Evolutionary conservation across 2,329 filamentous ascomycete species (phyloP), one percentile per base, ranked within the genome.

Genomic region (Alternaria gansuensis): DNA sequence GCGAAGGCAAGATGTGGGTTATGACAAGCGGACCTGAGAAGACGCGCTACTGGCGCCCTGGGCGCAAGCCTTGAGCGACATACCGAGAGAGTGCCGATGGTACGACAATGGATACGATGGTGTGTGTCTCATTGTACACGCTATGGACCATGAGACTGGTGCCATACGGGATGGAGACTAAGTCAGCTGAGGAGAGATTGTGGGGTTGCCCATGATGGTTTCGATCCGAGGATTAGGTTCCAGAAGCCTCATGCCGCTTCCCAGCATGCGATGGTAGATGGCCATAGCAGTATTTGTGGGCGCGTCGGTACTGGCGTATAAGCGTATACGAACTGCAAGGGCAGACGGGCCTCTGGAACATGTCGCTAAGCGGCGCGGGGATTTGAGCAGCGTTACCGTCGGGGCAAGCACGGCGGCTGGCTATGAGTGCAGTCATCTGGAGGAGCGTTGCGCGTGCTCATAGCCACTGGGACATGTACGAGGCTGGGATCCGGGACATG

Each of bases 361-460:
- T 31, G 33, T 31, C 40, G 48, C 40, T 57, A 34, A 45, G 54
- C 26, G 24, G 40, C 26, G 33, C 34, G 43, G 33, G 26, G 6
- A 39, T 43, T 5, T 21, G 9, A 45, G 40, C 13, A 36, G 48
- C 54, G 40, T 28, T 44, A 21, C 33, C 39, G 14, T 51, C 13
- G 14, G 14, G 33, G 24, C 14, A 28, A 41, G n/a, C 37, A 48
- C 13, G 13, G 31, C 21, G 44, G 29, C 21, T 34, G 44, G 11
- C 17, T 48, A 24, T 23, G 29, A 14, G 13, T 24, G 23, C 21
- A 34, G 29, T 33, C 44, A n/a, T 21, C 21, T 17, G 24, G n/a
- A 43, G 23, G 24, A 41, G 29, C 51, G 17, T 17, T 14, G 21
- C 31, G 28, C 11, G 4, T 45, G 29, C 37, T 31, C n/a, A 31